Evolutionary conservation across 352 stramenopile genomes (phyloP), one percentile per base, ranked within the genome.

Genomic region (Globisporangium spinosum): DNA sequence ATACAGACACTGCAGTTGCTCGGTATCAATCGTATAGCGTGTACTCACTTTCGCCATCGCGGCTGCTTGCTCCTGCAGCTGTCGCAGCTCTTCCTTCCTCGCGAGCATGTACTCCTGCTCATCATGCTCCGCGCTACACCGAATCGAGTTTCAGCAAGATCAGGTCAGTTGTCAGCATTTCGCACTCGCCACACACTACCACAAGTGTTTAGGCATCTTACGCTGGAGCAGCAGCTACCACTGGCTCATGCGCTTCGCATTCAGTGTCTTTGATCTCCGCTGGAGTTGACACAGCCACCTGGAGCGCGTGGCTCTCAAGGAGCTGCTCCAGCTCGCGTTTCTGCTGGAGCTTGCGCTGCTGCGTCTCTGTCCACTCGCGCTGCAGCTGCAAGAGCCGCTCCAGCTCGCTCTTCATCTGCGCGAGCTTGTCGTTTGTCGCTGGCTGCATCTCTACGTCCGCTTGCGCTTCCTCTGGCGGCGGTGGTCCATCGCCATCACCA

Each of bases 1-100:
- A 29, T 47, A 15, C 1, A 29, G 32, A 29, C 57, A 4, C n/a
- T 20, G 3, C n/a, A 57, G 54, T 29, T n/a, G 17, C 43, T 22
- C 17, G 43, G 15, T 9, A 51, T n/a, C 23, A 35, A 3, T 32
- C 25, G 17, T 20, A 22, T 9, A 27, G 25, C 34, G 43, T 35
- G 58, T n/a, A 53, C 67, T 17, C n/a, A 87, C 79, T 72, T 82
- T 67, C 64, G 62, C 43, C 13, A 77, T 70, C 10, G 62, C 58
- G 17, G 67, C 38, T 8, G 75, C 73, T 65, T 70, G 70, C 15
- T 66, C 66, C 58, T 83, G 73, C 6, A 83, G 53, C 54, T 75
- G 62, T 45, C 69, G 73, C 1, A 87, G 58, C 65, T 85, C 73
- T 45, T 82, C 77, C n/a, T 77, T 82, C 29, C 70, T 70, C 55